phyloP scores from a whole-genome alignment of 331 rosid species.

The Saraca asoca region DNA sequence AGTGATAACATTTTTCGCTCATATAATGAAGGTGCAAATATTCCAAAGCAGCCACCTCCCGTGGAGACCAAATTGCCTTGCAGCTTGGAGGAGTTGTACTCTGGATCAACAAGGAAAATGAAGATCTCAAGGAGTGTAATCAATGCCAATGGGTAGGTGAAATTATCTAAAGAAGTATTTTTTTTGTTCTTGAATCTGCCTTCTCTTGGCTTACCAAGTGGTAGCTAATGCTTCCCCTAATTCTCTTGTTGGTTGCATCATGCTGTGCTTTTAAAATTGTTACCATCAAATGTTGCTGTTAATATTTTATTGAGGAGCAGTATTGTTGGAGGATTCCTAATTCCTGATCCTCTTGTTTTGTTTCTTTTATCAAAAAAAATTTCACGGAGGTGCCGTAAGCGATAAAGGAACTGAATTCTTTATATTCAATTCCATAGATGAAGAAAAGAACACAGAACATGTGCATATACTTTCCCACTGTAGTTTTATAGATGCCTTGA shows the following conservation, averaged over 20 bases:
- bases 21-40: conserved; percentile 44
- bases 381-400: background rate
- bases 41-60: conserved; percentile 76
- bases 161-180: background rate
- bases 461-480: too few species aligned
- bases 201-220: background rate
- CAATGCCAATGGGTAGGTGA: conserved; percentile 63
- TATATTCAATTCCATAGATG: background rate
- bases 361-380: too few species aligned
- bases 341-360: too few species aligned
- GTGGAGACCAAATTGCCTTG: conserved; percentile 87
- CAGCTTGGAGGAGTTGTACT: conserved; percentile 74
- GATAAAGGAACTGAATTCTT: background rate
- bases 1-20: conserved; percentile 55
- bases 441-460: too few species aligned
- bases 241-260: background rate
- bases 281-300: too few species aligned
- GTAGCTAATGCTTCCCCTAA: background rate
- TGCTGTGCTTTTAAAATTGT: too few species aligned
- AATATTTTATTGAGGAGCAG: too few species aligned
- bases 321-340: too few species aligned
- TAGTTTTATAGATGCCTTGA: too few species aligned
- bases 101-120: conserved; percentile 97
- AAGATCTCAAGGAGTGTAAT: conserved; percentile 79
- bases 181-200: background rate